Conservation (phyloP, 2,329 filamentous ascomycete genomes). For the Colletotrichum musicola region DNA sequence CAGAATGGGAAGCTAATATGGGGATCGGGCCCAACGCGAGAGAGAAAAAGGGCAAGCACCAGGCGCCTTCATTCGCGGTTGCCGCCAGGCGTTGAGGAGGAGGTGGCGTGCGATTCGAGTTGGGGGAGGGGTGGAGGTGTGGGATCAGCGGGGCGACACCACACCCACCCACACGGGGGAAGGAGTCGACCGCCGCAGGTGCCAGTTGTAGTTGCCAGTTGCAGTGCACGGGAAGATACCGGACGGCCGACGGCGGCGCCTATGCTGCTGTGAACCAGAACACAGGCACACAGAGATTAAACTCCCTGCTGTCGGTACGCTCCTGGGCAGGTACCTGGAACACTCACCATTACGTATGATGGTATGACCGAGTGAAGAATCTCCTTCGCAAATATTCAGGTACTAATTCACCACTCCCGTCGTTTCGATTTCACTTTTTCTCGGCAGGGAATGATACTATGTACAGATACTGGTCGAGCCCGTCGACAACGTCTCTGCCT, state of each 20-base stretch:
- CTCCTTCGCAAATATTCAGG: too few species aligned
- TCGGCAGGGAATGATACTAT: too few species aligned
- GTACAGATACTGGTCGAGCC: too few species aligned
- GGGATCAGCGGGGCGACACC: slow-evolving; percentile 7
- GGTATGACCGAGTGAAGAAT: too few species aligned
- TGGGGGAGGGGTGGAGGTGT: slow-evolving; percentile 18
- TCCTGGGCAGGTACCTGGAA: too few species aligned
- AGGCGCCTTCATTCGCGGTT: slow-evolving; percentile 33
- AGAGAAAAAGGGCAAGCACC: slow-evolving; percentile 36
- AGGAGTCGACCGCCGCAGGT: background rate
- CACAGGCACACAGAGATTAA: slow-evolving; percentile 1
- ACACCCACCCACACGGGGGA: background rate
- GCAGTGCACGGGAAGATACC: background rate
- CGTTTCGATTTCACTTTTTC: too few species aligned
- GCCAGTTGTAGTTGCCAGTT: slow-evolving; percentile 5
- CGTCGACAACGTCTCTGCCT: too few species aligned
- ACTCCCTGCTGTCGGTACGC: background rate
- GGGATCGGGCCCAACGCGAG: slow-evolving; percentile 36
- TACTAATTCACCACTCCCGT: too few species aligned
- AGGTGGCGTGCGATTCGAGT: slow-evolving; percentile 19
- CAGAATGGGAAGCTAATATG: slow-evolving; percentile 36
- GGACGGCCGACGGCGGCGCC: background rate
- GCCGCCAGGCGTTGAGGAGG: slow-evolving; percentile 28
- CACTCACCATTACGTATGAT: too few species aligned
- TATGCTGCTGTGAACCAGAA: slow-evolving; percentile 20